phyloP scores from a whole-genome alignment of 768 basidiomycete genomes.

The Lanmaoa rubissima region DNA sequence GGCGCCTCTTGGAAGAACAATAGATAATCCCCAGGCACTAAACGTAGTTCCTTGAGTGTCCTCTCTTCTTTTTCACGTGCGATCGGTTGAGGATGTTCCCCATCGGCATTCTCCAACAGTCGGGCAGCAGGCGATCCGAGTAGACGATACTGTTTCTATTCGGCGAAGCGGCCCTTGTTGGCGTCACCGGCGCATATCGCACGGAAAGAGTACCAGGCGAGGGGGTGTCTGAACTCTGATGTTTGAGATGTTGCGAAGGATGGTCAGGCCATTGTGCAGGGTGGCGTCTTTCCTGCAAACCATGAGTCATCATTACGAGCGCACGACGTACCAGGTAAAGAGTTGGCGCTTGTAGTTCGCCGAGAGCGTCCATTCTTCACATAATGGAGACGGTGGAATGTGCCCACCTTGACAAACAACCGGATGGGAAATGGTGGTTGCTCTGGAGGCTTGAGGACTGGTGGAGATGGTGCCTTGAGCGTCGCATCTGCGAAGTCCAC shows the following conservation, averaged over 20 bases:
- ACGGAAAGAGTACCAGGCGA: slow-evolving; percentile 77
- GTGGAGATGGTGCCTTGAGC: too few species aligned
- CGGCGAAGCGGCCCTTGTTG: slow-evolving; percentile 67
- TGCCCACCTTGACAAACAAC: slow-evolving; percentile 77
- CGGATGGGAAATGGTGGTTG: slow-evolving; percentile 68
- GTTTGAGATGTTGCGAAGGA: slow-evolving; percentile 64
- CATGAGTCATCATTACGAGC: background rate
- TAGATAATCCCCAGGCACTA: too few species aligned
- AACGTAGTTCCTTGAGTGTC: too few species aligned
- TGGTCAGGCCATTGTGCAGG: slow-evolving; percentile 71
- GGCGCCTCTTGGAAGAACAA: too few species aligned
- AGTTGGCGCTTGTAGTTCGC: slow-evolving; percentile 76
- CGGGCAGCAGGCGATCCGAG: slow-evolving; percentile 61
- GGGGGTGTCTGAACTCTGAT: slow-evolving; percentile 71
- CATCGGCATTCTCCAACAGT: slow-evolving; percentile 49
- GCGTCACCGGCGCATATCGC: slow-evolving; percentile 74
- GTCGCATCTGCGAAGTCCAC: too few species aligned
- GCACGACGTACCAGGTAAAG: slow-evolving; percentile 63
- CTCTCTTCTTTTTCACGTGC: too few species aligned
- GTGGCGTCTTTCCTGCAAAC: slow-evolving; percentile 64
- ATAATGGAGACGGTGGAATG: slow-evolving; percentile 71
- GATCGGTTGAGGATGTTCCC: slow-evolving; percentile 21
- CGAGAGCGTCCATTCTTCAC: slow-evolving; percentile 74
- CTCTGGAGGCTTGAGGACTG: too few species aligned
- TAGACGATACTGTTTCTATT: slow-evolving; percentile 79